Evolutionary conservation across 2,329 filamentous ascomycete species (phyloP).

Genomic region (Sordariomycetes sp.): DNA sequence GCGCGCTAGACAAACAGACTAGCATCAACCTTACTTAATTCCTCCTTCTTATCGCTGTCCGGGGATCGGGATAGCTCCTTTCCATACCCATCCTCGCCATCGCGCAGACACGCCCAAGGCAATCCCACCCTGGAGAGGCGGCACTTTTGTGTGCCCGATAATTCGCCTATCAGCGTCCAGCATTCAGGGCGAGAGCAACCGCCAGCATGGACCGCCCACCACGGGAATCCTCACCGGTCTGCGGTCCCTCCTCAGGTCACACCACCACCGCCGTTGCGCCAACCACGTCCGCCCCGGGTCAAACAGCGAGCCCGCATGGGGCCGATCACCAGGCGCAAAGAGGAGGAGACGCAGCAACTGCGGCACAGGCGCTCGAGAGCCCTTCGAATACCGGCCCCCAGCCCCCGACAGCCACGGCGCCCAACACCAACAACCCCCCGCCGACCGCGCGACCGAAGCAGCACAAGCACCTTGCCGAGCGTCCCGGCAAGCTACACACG

Average conservation of each 20-base stretch:
- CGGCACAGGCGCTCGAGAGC: not conserved
- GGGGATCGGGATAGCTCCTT: not conserved
- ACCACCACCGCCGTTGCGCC: not conserved
- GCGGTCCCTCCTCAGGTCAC: not conserved
- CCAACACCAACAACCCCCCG: not conserved
- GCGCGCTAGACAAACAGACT: not conserved
- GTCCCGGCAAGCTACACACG: constrained; percentile 29
- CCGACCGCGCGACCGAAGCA: not conserved
- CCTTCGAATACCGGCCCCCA: not conserved
- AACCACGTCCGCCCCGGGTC: not conserved
- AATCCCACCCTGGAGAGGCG: not conserved
- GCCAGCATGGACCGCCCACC: not conserved
- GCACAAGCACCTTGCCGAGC: not conserved
- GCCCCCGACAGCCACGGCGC: not conserved
- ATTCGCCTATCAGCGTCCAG: not conserved
- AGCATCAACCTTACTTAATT: not conserved
- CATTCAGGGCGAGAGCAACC: not conserved
- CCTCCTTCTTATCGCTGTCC: not conserved
- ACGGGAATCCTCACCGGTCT: not conserved
- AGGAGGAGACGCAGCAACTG: not conserved
- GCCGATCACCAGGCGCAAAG: not conserved
- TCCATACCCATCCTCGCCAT: not conserved
- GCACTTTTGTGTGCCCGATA: not conserved
- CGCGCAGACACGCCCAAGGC: not conserved
- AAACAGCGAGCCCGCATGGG: not conserved